Evolutionary conservation across 768 basidiomycete genomes (phyloP), one percentile per base, ranked within the genome.

Genomic region (Nidula microcarpa): DNA sequence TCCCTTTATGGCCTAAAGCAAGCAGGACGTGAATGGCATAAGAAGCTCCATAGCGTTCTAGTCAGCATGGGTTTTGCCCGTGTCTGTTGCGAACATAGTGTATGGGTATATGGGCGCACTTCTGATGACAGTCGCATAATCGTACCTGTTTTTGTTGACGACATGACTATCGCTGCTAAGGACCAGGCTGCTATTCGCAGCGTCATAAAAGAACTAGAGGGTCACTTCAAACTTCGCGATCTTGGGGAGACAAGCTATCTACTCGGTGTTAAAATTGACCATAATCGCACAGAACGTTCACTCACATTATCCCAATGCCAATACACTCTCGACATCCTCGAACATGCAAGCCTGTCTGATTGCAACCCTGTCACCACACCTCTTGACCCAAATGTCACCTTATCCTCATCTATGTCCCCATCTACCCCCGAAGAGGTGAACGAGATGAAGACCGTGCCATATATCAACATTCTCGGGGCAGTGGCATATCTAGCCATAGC

Each of bases 1-100:
- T 59, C 66, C 2, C 55, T 78, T 33, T 78, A 79, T 60, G 72
- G 78, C 7, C 67, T 79, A 6, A 72, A 74, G 55, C 76, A 77
- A 53, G 66, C 69, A 9, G 67, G 68, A 2, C 60, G 67, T 2
- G 53, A 57, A 43, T 78, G 75, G 77, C 60, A 74, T 53, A 58
- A 65, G 56, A 65, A 65, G 44, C 59, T 74, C 8, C 47, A 65
- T 30, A 47, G 35, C 36, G 61, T 57, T 5, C 43, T 67, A 5
- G 23, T 53, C 1, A n/a, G 23, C 2, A 41, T 69, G 7, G 66
- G 71, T 18, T 73, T 63, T 51, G 53, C 68, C 33, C 69, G 53
- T 51, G 47, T 66, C 16, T 61, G 63, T 30, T 33, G 47, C 9
- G 33, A 59, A 39, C 37, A 39, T 39, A 39, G 37, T n/a, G n/a